Conservation (phyloP, 768 basidiomycete species). For the Kwoniella heveanensis region DNA sequence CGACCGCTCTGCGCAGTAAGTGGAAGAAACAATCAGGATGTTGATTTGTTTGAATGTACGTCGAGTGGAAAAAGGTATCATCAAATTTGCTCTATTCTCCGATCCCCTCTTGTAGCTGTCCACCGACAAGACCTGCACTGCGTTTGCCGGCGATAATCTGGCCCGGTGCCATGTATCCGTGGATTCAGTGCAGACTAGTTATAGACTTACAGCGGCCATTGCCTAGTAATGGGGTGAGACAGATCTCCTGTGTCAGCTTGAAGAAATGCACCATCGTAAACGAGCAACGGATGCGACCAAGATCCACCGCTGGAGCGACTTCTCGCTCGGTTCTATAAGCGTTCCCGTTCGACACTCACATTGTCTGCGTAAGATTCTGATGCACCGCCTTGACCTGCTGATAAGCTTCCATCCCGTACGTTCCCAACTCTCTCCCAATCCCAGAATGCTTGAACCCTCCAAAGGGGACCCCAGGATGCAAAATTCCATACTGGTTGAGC, state of each 20-base stretch:
- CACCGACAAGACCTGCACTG: no score
- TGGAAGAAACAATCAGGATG: no score
- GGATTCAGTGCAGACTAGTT: no score
- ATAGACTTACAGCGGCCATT: background rate
- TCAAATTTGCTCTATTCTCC: background rate
- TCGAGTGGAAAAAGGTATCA: background rate
- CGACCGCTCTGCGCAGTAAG: background rate
- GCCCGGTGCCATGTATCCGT: no score
- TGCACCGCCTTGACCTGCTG: slow-evolving; percentile 71
- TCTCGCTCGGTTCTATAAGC: background rate
- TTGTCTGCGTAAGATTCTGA: slow-evolving; percentile 60
- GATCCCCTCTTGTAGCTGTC: background rate
- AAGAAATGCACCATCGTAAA: background rate
- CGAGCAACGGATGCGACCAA: background rate
- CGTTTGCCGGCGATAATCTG: no score
- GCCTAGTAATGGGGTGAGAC: background rate
- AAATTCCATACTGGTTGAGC: slow-evolving; percentile 69
- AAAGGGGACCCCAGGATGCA: slow-evolving; percentile 81
- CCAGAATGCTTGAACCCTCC: slow-evolving; percentile 82
- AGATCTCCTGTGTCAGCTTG: no score
- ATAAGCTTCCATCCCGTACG: slow-evolving; percentile 67
- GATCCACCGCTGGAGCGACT: no score
- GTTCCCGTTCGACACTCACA: slow-evolving; percentile 28
- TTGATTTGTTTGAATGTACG: background rate
- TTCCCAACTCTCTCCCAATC: slow-evolving; percentile 74